Evolutionary conservation across 2,329 filamentous ascomycete genomes (phyloP).

Genomic region (Blastomyces emzantsi): DNA sequence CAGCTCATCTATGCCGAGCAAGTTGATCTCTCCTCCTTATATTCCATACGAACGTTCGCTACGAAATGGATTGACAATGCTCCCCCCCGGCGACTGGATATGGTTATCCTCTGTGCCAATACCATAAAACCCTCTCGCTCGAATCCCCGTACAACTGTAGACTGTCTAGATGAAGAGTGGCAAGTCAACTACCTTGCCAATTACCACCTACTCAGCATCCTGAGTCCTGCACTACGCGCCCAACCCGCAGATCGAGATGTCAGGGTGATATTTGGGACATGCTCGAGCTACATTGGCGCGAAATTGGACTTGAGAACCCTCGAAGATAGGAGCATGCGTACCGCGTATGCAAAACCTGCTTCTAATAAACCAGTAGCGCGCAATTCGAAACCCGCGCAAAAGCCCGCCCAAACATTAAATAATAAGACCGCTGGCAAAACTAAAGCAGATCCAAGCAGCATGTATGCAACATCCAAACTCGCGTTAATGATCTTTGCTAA

Average conservation of each 20-base stretch:
- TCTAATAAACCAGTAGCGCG: neutral
- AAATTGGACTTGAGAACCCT: slow-evolving; percentile 45
- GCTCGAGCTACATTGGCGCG: slow-evolving; percentile 76
- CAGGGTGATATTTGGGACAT: slow-evolving; percentile 75
- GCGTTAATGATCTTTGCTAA: slow-evolving; percentile 83
- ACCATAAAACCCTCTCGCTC: slow-evolving; percentile 59
- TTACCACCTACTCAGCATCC: slow-evolving; percentile 85
- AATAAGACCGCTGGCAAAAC: neutral
- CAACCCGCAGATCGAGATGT: slow-evolving; percentile 94
- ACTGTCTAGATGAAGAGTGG: slow-evolving; percentile 85
- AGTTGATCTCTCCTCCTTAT: slow-evolving; percentile 78
- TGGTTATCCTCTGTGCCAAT: slow-evolving; percentile 79
- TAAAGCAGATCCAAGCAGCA: slow-evolving; percentile 12
- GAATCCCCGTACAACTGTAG: slow-evolving; percentile 53
- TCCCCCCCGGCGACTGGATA: slow-evolving; percentile 78
- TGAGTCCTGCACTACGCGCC: slow-evolving; percentile 79
- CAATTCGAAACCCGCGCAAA: slow-evolving; percentile 17
- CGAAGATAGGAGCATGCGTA: slow-evolving; percentile 23
- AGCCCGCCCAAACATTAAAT: neutral
- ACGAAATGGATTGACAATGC: slow-evolving; percentile 98
- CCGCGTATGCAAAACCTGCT: neutral
- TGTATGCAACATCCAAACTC: slow-evolving; percentile 59
- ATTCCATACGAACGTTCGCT: slow-evolving; percentile 85
- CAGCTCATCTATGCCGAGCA: slow-evolving; percentile 91
- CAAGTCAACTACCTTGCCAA: slow-evolving; percentile 93